Evolutionary conservation across 306 rosid species (phyloP).

Genomic region (Vigna angularis): DNA sequence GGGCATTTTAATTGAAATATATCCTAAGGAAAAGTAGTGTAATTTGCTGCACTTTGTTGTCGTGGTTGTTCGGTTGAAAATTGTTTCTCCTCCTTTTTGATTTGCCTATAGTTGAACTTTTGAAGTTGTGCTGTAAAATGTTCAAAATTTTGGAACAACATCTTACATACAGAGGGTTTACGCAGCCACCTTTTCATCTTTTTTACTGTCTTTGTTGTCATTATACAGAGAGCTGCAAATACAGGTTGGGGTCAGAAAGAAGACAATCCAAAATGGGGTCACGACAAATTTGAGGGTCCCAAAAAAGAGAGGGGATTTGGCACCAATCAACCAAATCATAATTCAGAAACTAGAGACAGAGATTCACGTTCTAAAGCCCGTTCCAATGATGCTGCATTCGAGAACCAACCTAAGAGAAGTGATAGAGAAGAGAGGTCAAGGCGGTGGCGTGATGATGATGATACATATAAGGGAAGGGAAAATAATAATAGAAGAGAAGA

Average conservation of each 20-base stretch:
- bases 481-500: slow-evolving; percentile 57
- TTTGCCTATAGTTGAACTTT: slow-evolving; percentile 29
- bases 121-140: slow-evolving; percentile 1
- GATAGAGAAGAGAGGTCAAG: slow-evolving; percentile 53
- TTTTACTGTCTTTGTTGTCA: slow-evolving; percentile 31
- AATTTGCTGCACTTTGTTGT: slow-evolving; percentile 15
- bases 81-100: slow-evolving; percentile 1
- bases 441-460: slow-evolving; percentile 34
- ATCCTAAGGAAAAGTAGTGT: background rate
- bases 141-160: slow-evolving; percentile 25
- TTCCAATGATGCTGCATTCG: slow-evolving; percentile 44
- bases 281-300: slow-evolving; percentile 69
- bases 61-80: background rate
- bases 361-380: slow-evolving; percentile 45
- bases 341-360: slow-evolving; percentile 50
- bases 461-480: slow-evolving; percentile 52
- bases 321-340: slow-evolving; percentile 41
- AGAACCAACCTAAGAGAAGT: slow-evolving; percentile 48
- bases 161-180: slow-evolving; percentile 13
- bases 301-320: slow-evolving; percentile 54
- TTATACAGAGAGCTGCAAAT: slow-evolving; percentile 88
- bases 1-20: background rate
- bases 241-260: slow-evolving; percentile 89
- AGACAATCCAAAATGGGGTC: slow-evolving; percentile 64
- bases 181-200: slow-evolving; percentile 2